Evolutionary conservation across 352 stramenopile genomes (phyloP).

Genomic region (Elongisporangium prolatum): DNA sequence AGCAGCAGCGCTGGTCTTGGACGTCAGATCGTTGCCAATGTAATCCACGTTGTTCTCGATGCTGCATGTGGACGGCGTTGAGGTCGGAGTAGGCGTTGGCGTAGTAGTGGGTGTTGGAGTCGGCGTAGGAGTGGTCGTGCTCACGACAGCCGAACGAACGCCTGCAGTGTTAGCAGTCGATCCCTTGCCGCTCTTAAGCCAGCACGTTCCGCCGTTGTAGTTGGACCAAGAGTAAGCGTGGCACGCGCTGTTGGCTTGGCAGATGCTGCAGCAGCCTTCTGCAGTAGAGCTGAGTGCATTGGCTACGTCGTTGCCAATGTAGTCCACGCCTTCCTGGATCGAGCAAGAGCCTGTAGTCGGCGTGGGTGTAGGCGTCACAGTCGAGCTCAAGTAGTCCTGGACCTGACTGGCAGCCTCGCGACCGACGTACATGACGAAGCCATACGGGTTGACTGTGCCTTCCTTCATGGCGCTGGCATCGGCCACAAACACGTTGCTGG

Average conservation of each 20-base stretch:
- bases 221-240: constrained; percentile 46
- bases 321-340: constrained; percentile 34
- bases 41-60: constrained; percentile 32
- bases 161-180: constrained; percentile 6
- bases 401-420: constrained; percentile 39
- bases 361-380: constrained; percentile 4
- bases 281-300: constrained; percentile 21
- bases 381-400: constrained; percentile 22
- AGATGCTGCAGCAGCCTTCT: constrained; percentile 32
- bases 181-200: constrained; percentile 41
- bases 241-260: constrained; percentile 16
- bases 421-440: constrained; percentile 73
- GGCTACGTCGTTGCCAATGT: constrained; percentile 36
- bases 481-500: constrained; percentile 60
- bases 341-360: constrained; percentile 14
- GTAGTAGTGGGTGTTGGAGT: background rate
- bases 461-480: constrained; percentile 58
- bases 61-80: constrained; percentile 13
- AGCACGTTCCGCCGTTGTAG: constrained; percentile 49
- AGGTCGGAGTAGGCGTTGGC: background rate
- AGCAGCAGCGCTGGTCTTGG: constrained; percentile 10
- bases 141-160: background rate
- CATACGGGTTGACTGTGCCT: constrained; percentile 65
- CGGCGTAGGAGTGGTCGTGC: background rate
- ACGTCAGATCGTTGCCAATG: constrained; percentile 18